Evolutionary conservation across 2,329 filamentous ascomycete genomes (phyloP), one percentile per base, ranked within the genome.

Genomic region (Westerdykella aurantiaca): DNA sequence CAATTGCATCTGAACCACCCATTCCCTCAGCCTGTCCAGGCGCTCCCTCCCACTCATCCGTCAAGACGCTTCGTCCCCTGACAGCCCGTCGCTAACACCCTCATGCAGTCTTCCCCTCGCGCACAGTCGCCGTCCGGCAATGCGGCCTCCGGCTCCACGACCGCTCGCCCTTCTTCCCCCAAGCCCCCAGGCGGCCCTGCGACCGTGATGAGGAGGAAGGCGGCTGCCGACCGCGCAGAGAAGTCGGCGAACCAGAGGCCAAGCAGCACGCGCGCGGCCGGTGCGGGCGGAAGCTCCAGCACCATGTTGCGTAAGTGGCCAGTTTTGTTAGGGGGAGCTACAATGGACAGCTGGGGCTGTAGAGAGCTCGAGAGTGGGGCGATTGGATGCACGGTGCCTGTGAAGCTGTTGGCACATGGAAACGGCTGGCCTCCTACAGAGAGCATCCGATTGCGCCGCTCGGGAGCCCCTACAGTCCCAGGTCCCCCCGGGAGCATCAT

Each of bases 211-310:
- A 84, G 93, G 70, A 85, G 93, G 69, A 88, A 93, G 68, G 91
- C 93, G 35, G 93, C 93, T 23, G 91, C 91, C 61, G 93, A 97
- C 70, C 87, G 95, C 75, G 95, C 95, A 72, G 93, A 97, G 74
- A 93, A 94, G 74, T 82, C 91, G 60, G 90, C 91, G 64, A 98
- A 95, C 85, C 86, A 82, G 55, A 80, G 93, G 58, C 93, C 93
- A 40, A 87, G 84, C 69, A 95, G 87, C 75, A 98, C 93, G 55
- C 82, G 93, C 61, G 83, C 91, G 33, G 93, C 93, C 29, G 93
- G 93, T 58, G 93, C 93, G 14, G 93, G 93, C 56, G 93, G 93
- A 55, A 96, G 89, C 68, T 95, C 86, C 71, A 95, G 88, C 75
- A 98, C 93, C 42, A 98, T 98, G 93, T 78, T 98, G 76, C 91